Base-by-base conservation (phyloP, 805 yeast genomes). In the Saturnispora dispora region DNA sequence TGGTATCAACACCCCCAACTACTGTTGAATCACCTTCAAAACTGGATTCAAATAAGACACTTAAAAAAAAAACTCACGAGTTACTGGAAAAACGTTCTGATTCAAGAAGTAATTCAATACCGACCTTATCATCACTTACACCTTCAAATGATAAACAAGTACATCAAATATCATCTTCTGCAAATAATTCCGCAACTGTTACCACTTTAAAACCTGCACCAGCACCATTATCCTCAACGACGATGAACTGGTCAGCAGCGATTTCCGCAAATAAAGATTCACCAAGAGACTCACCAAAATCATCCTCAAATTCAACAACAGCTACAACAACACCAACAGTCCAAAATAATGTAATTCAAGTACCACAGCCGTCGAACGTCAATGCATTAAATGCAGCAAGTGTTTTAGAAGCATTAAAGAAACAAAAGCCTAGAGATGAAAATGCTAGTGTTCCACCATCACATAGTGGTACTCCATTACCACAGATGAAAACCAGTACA, bases 301-400 rank as follows among this genome's bases (percentile, higher is more conserved):
- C 52, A 28, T 18, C 48, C 17, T 17, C 44, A 36, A 15, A 25
- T 35, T 20, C 43, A 18, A 13, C 51, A 7, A 33, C 47, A 5
- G n/a, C 47, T 10, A 25, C 44, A 28, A 46, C 45, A 18, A 37
- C 48, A 25, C 36, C 47, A 8, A 36, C 45, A 5, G 20, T 33
- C 28, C 46, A 46, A 28, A 39, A 39, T 15, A 18, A 18, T 17
- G 41, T 37, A 44, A 28, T 28, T 23, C 45, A 28, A 35, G 42
- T 43, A 23, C 32, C 27, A 17, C 47, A 22, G 36, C 56, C 52
- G 9, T 27, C 62, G 44, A 67, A 65, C 53, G 53, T 63, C 23
- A 65, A 64, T 52, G 70, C 70, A 18, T 44, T 61, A 20, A 66
- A 66, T 57, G 71, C 71, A 2, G 70, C 69, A n/a, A 66, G 70